Base-by-base conservation (phyloP, 345 rosid species). In the Dipteronia dyeriana region DNA sequence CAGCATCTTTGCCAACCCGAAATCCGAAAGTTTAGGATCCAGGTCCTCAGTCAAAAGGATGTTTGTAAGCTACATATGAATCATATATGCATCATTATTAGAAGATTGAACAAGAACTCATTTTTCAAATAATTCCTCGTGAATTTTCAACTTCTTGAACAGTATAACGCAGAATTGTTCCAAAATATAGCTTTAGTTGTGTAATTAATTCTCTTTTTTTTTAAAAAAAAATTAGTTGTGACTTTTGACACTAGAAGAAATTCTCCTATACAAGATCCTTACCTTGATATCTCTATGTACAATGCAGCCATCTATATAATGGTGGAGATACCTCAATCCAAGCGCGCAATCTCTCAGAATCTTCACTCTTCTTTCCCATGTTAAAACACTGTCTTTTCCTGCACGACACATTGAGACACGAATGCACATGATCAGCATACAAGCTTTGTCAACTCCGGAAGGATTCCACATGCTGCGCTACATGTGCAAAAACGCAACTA, bases 221-320 rank as follows among this genome's bases (percentile, higher is more conserved):
- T n/a, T n/a, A n/a, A n/a, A n/a, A n/a, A n/a, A n/a, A n/a, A n/a
- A n/a, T n/a, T n/a, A n/a, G n/a, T n/a, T n/a, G n/a, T n/a, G 4
- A 34, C 38, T 34, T 34, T 34, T 3, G 4, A 34, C 38, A 34
- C 38, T 34, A 34, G 38, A 34, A 4, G 38, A 34, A 34, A 34
- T 34, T 34, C 38, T 34, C 38, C 4, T 34, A 34, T 34, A 34
- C 31, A 29, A 29, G 31, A 29, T 29, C 31, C 31, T 66, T 81
- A 91, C 95, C 92, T 89, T 89, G 54, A 89, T 79, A 76, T 91
- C 95, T 84, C 95, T 82, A 62, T 91, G 92, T 43, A 91, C 91
- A 39, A 91, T 88, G 86, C 92, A 89, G 6, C 95, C 91, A 77
- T 88, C 95, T 2, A 84, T 68, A 56, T 77, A 72, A 77, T 82